These are phyloP conservation scores for Aspergillus wentii DNA, from an alignment of 495 filamentous ascomycete species.

Conservation along the genomic window DNA sequence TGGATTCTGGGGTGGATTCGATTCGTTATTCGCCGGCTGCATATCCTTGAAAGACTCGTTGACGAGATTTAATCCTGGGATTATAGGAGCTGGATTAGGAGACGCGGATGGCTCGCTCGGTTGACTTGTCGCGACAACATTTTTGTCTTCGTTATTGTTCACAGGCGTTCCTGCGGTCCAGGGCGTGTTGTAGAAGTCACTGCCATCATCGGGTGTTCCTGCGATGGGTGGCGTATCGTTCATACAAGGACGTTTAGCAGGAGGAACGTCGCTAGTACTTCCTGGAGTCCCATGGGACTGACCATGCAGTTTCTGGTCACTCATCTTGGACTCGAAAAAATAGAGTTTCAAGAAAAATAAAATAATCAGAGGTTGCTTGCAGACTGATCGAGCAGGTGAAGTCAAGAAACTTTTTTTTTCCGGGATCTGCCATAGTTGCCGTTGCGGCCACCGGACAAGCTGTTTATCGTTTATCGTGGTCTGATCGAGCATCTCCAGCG, in stretches of 20 bases:
- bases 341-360: constrained; percentile 13
- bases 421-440: constrained; percentile 28
- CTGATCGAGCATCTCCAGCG: constrained; percentile 2
- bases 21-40: constrained; percentile 12
- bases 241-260: constrained; percentile 17
- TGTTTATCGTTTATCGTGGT: constrained; percentile 25
- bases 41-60: constrained; percentile 17
- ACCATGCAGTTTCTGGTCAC: constrained; percentile 38
- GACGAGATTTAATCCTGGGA: constrained; percentile 38
- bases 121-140: constrained; percentile 1
- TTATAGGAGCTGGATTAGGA: constrained; percentile 16
- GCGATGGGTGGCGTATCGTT: constrained; percentile 32
- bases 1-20: constrained; percentile 7
- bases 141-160: constrained; percentile 1
- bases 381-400: no score
- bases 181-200: constrained; percentile 41
- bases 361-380: no score
- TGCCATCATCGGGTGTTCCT: constrained; percentile 33
- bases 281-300: constrained; percentile 14
- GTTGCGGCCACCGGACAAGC: constrained; percentile 25
- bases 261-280: constrained; percentile 15
- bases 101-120: constrained; percentile 7
- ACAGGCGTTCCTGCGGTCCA: constrained; percentile 23
- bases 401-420: constrained; percentile 21
- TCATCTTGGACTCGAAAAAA: constrained; percentile 35